Evolutionary conservation across 2,329 filamentous ascomycete species (phyloP).

Genomic region (Emmonsia crescens): DNA sequence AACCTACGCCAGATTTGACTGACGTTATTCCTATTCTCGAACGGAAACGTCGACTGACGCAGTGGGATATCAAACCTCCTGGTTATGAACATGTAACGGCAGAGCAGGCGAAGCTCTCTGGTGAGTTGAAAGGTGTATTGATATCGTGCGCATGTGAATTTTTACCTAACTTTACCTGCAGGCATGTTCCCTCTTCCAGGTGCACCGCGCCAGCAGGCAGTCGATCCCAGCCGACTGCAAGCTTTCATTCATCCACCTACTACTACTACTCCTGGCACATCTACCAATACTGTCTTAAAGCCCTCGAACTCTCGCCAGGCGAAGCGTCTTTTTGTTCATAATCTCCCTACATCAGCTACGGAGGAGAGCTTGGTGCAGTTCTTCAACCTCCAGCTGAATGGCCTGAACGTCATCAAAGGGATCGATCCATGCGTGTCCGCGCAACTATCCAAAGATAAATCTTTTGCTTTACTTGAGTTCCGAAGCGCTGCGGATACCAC

Average conservation of each 20-base stretch:
- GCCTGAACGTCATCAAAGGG: constrained; percentile 80
- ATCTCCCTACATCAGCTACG: constrained; percentile 60
- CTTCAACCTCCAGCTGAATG: constrained; percentile 94
- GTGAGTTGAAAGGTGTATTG: constrained; percentile 20
- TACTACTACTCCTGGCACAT: constrained; percentile 35
- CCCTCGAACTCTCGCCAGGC: constrained; percentile 88
- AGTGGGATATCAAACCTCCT: constrained; percentile 98
- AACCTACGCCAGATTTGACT: constrained; percentile 91
- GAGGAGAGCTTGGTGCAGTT: constrained; percentile 71
- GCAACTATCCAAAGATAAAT: constrained; percentile 66
- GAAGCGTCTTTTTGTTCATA: constrained; percentile 81
- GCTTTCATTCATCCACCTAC: constrained; percentile 84
- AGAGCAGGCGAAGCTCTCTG: constrained; percentile 94
- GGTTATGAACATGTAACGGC: constrained; percentile 97
- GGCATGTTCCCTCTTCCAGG: constrained; percentile 98
- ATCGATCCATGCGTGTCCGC: constrained; percentile 76
- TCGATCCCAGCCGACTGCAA: constrained; percentile 88
- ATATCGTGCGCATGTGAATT: background rate
- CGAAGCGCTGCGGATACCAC: constrained; percentile 79
- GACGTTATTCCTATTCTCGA: constrained; percentile 71
- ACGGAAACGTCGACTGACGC: constrained; percentile 83
- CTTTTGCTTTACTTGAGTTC: constrained; percentile 85
- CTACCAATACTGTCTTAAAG: constrained; percentile 69
- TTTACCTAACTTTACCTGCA: constrained; percentile 4
- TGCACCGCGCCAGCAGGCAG: constrained; percentile 84